Evolutionary conservation across 1,139 yeast species (phyloP), one percentile per base, ranked within the genome.

Genomic region (Candida sanyaensis): DNA sequence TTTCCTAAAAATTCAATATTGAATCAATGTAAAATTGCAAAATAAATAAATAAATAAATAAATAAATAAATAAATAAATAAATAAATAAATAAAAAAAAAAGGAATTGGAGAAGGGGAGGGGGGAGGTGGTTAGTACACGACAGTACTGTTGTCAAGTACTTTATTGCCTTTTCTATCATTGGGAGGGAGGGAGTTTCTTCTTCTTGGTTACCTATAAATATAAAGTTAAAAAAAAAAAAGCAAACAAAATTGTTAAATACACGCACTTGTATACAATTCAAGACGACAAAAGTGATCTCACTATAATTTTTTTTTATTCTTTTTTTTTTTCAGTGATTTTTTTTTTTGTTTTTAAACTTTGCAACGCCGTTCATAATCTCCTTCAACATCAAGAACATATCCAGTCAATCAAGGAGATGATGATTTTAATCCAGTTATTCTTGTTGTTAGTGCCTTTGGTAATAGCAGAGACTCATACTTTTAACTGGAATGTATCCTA

Each of bases 401-500:
- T 21, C 13, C n/a, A 39, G 10, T 28, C 23, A 28, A 13, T 7
- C 29, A 23, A 13, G 11, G 6, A 32, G 23, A 34, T 26, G 8
- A n/a, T 33, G 13, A 41, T 41, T 17, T 32, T 34, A 24, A 27
- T 41, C 21, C 21, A 17, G n/a, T 29, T 36, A 11, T 29, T 41
- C 7, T 11, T 32, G 8, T 36, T 36, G 12, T 17, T 36, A 8
- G 8, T 33, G 11, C 29, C 29, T 32, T 45, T 45, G 0, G 63
- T 55, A 33, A 47, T 54, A 24, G 89, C 87, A 6, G 73, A 77
- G 50, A 83, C 88, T 29, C 91, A 82, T 58, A 71, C 75, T 4
- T 87, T 72, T 71, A 78, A 88, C 69, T 91, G 86, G 82, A 81
- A 88, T 47, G 80, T 92, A 26, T 81, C 85, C 6, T 88, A 90